Conservation (phyloP, 495 filamentous ascomycete genomes). For the Tuber calosporum region DNA sequence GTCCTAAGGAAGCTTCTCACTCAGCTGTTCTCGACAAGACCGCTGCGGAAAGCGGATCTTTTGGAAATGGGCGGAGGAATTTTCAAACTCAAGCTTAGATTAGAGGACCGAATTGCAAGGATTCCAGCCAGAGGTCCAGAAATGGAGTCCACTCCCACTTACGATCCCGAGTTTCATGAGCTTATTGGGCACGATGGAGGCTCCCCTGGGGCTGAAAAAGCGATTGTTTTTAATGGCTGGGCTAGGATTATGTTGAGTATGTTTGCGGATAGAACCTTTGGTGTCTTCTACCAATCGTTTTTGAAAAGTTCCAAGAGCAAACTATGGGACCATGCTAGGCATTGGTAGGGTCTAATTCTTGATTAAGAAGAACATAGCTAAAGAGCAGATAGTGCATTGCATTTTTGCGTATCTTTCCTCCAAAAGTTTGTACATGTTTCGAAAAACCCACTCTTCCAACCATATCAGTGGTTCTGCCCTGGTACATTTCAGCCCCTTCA, state of each 20-base stretch:
- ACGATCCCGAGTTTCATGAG: constrained; percentile 3
- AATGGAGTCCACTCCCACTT: constrained; percentile 36
- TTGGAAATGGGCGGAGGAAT: constrained; percentile 38
- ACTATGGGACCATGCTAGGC: constrained; percentile 51
- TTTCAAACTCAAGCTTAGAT: constrained; percentile 30
- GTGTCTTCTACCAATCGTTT: constrained; percentile 53
- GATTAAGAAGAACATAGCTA: neutral
- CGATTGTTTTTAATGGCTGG: constrained; percentile 38
- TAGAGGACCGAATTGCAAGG: constrained; percentile 37
- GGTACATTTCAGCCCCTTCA: constrained; percentile 55
- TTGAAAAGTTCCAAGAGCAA: constrained; percentile 53
- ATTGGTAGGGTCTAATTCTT: constrained; percentile 44
- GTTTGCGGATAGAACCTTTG: constrained; percentile 46
- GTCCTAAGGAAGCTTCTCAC: constrained; percentile 32
- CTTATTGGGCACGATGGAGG: neutral
- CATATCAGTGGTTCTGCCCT: constrained; percentile 56
- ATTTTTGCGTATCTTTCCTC: constrained; percentile 53
- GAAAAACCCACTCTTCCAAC: constrained; percentile 51
- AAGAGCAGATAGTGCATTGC: constrained; percentile 46
- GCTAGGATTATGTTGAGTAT: constrained; percentile 39
- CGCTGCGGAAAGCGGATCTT: constrained; percentile 26
- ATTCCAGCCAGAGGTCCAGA: constrained; percentile 40
- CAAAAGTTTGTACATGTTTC: constrained; percentile 52
- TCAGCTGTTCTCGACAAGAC: constrained; percentile 29
- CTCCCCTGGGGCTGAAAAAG: constrained; percentile 9